A percentile compares a stretch with the other conserved stretches of the same genome.
phyloP scores from a whole-genome alignment of 1,284 basidiomycete species.

The Rhodofomes roseus region DNA sequence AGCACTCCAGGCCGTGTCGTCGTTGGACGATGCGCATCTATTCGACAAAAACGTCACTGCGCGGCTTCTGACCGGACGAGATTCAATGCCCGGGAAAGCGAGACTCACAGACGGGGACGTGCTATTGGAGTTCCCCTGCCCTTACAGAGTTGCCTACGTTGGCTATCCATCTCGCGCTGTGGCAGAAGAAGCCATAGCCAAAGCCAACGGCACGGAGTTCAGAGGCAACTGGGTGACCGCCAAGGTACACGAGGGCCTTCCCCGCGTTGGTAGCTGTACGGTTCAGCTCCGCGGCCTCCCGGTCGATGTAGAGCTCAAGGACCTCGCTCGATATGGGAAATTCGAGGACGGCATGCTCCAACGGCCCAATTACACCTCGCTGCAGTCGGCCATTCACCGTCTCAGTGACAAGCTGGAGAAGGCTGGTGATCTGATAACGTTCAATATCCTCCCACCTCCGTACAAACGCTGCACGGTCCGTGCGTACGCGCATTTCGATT shows the following conservation, averaged over 20 bases:
- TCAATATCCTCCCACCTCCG: slow-evolving; percentile 49
- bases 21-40: slow-evolving; percentile 41
- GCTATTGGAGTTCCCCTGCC: slow-evolving; percentile 41
- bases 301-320: slow-evolving; percentile 34
- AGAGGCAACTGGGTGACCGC: slow-evolving; percentile 41
- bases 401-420: slow-evolving; percentile 39
- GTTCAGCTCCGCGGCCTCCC: slow-evolving; percentile 56
- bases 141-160: slow-evolving; percentile 48
- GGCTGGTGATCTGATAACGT: slow-evolving; percentile 34
- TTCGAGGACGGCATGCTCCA: slow-evolving; percentile 48
- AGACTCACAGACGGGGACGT: slow-evolving; percentile 45
- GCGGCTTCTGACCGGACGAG: slow-evolving; percentile 35
- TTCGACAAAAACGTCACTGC: slow-evolving; percentile 38
- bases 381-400: slow-evolving; percentile 34
- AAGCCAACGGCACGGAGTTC: slow-evolving; percentile 32
- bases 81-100: slow-evolving; percentile 28
- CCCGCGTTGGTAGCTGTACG: slow-evolving; percentile 50
- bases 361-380: slow-evolving; percentile 43
- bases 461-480: slow-evolving; percentile 44
- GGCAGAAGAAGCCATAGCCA: slow-evolving; percentile 45
- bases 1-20: slow-evolving; percentile 45
- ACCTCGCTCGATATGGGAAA: slow-evolving; percentile 42
- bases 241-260: slow-evolving; percentile 47
- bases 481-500: slow-evolving; percentile 51
- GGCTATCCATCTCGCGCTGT: slow-evolving; percentile 48